Percentiles rank a stretch among this genome's conserved stretches.
Conservation (phyloP, 257 asterid species). For the Capsicum rhomboideum region DNA sequence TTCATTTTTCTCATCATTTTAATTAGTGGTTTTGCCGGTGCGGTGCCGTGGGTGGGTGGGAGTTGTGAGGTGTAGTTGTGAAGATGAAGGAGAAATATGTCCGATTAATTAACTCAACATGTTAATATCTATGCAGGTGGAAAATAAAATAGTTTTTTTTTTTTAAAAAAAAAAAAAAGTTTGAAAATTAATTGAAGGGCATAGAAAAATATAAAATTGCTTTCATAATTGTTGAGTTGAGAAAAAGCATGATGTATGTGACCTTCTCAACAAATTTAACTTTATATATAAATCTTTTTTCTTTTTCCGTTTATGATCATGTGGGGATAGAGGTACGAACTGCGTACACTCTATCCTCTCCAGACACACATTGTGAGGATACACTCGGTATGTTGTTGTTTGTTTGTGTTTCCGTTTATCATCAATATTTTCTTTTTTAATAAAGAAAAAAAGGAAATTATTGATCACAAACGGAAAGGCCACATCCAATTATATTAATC, state of each 20-base stretch:
- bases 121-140: not conserved
- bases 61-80: not conserved
- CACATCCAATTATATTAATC: not conserved
- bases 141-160: not conserved
- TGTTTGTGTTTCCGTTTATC: no score
- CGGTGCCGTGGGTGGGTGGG: not conserved
- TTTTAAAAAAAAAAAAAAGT: not conserved
- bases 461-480: not conserved
- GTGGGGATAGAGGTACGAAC: no score
- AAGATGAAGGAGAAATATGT: not conserved
- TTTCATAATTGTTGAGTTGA: not conserved
- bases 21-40: not conserved
- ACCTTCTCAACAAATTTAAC: not conserved
- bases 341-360: no score
- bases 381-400: no score
- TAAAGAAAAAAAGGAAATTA: no score
- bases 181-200: not conserved
- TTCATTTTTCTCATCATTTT: not conserved
- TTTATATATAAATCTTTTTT: not conserved
- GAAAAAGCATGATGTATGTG: not conserved
- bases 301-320: no score
- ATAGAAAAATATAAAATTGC: not conserved
- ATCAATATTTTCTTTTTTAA: not conserved
- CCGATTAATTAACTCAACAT: not conserved
- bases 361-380: no score